Base-by-base conservation (phyloP, 2,329 filamentous ascomycete genomes). In the Apiospora kogelbergensis region DNA sequence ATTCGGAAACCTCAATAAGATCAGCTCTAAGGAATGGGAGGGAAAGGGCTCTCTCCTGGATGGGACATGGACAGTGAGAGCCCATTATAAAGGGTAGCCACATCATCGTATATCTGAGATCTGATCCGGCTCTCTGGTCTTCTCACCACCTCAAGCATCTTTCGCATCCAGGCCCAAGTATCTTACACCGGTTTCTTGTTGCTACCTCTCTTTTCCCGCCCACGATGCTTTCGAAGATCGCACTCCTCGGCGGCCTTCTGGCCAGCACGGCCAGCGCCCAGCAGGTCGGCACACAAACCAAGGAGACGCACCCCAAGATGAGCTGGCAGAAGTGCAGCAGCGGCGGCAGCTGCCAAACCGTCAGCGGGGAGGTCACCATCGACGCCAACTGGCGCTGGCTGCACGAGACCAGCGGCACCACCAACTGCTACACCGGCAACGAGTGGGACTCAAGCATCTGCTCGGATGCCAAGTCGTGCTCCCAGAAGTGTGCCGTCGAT, bases 351-450 rank as follows among this genome's bases (percentile, higher is more conserved):
- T 86, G 84, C 75, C 80, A 79, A 4, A 78, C 77, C n/a, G 78
- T 82, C 70, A 76, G 76, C 65, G 82, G 81, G 40, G 81, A 80
- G 60, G 78, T 86, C 63, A 83, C 84, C 46, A 76, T 86, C 71
- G 84, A 86, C 70, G 73, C 83, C 70, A 86, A 85, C 77, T 86
- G 84, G 84, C 82, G 84, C 68, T 86, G 84, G 84, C 75, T 85
- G 65, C 83, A 85, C 76, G 74, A 75, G 17, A 76, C 76, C 45
- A 70, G 70, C 17, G 80, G 80, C 46, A 81, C 76, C 72, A 83
- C 79, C 70, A 85, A 86, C 76, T 84, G 83, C 78, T 84, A 84
- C 72, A 83, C 79, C 22, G 83, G 82, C 63, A 84, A 84, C 72
- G 72, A 73, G 67, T 74, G 73, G 72, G 81, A 82, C 71, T 75